Base-by-base conservation (phyloP, 441 rosid genomes). In the Arabidopsis hybrid region DNA sequence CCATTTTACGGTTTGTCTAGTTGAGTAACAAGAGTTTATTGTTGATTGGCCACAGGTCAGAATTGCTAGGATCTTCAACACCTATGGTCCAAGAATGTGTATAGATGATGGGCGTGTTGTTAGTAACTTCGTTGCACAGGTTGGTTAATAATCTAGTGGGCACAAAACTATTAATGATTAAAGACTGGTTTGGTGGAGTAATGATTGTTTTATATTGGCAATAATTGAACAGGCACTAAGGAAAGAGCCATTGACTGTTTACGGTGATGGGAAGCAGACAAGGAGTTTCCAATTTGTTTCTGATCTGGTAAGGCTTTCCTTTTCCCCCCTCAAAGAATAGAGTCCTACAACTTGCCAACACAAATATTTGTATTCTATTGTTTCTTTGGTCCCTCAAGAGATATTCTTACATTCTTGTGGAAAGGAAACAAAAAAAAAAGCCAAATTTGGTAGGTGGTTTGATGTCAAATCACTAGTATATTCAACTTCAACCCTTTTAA, bases 31-130 rank as follows among this genome's bases (percentile, higher is more conserved):
- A 31, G 49, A 42, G 10, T 14, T 11, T 59, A 18, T 58, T 71
- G 39, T 35, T 36, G 59, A 49, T 29, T 56, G 60, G 42, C 58
- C 50, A 46, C 78, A 90, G 96, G 96, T 84, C 55, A 86, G 96
- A 65, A 91, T 91, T 79, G 96, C 96, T 63, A 70, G 96, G 80
- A 91, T 91, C 76, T 91, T 91, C 26, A 91, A 91, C 83, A 91
- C 96, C 1, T 91, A 91, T 14, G 96, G 96, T 65, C 96, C 96
- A 40, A 86, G 96, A n/a, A 91, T 91, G 96, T 88, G 92, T 78
- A 83, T 91, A 11, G 96, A 91, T 51, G 96, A 91, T 60, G 93
- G 96, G 13, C 93, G 96, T 68, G 93, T 91, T 21, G 96, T 91
- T 55, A 91, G 96, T 80, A 91, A 91, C 73, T 91, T 91, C 50